Evolutionary conservation across 768 basidiomycete genomes (phyloP).

Genomic region (Coprinellus micaceus): DNA sequence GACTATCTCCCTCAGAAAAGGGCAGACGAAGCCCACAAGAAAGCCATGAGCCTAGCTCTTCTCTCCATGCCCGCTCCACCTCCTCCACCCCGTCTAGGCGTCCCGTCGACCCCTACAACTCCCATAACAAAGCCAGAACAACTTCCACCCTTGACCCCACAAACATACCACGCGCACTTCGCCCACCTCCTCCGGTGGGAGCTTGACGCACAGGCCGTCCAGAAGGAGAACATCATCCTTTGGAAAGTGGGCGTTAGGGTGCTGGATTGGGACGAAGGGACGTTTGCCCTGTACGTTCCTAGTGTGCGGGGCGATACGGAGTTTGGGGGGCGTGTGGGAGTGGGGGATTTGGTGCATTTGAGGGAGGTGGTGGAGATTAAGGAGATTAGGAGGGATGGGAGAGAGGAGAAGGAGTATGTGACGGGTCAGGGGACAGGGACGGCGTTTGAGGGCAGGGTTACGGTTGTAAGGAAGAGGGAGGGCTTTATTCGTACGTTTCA

Average conservation of each 20-base stretch:
- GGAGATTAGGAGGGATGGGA: conserved; percentile 8
- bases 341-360: conserved; percentile 44
- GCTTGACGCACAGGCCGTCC: conserved; percentile 35
- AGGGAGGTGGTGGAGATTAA: conserved; percentile 34
- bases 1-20: conserved; percentile 37
- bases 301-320: conserved; percentile 39
- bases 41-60: conserved; percentile 18
- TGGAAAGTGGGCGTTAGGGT: conserved; percentile 38
- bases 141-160: conserved; percentile 22
- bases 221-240: conserved; percentile 42
- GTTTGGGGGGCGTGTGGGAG: conserved; percentile 26
- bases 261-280: conserved; percentile 32
- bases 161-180: conserved; percentile 40
- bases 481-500: conserved; percentile 47
- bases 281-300: conserved; percentile 34
- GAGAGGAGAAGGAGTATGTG: conserved; percentile 2
- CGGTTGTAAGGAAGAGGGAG: conserved; percentile 39
- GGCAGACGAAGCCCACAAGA: conserved; percentile 25
- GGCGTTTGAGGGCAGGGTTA: conserved; percentile 13
- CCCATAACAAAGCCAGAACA: neutral
- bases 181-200: conserved; percentile 43
- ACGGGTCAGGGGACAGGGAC: conserved; percentile 4
- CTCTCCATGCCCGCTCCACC: conserved; percentile 15
- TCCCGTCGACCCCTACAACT: conserved; percentile 8
- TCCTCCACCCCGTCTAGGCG: conserved; percentile 23